A percentile compares a stretch with the other conserved stretches of the same genome.
Evolutionary conservation across 208 protist genomes (phyloP).

Genomic region (Angomonas deanei): DNA sequence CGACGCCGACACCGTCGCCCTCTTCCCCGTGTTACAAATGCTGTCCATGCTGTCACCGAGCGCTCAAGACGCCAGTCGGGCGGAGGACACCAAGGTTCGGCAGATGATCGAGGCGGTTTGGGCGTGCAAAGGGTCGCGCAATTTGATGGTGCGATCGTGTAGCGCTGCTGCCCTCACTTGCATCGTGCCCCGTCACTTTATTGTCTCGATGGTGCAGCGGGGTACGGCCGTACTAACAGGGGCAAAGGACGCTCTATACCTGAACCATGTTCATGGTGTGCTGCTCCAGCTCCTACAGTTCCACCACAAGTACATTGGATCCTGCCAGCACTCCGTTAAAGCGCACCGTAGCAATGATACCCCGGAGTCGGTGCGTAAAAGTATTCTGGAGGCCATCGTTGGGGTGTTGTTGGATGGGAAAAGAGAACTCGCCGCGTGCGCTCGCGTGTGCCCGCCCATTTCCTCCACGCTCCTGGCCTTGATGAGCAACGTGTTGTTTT

Average conservation of each 20-base stretch:
- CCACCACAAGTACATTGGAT: slow-evolving; percentile 66
- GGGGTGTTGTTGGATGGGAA: not conserved
- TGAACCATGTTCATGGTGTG: slow-evolving; percentile 70
- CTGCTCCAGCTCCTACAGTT: slow-evolving; percentile 79
- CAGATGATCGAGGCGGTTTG: slow-evolving; percentile 44
- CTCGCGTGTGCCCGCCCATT: slow-evolving; percentile 38
- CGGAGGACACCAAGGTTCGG: slow-evolving; percentile 9
- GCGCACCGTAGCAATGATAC: not conserved
- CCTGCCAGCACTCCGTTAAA: slow-evolving; percentile 22
- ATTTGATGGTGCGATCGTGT: slow-evolving; percentile 78
- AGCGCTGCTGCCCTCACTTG: slow-evolving; percentile 70
- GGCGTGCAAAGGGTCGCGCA: slow-evolving; percentile 39
- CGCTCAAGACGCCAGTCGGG: slow-evolving; percentile 33
- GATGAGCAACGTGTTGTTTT: slow-evolving; percentile 53
- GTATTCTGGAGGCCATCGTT: not conserved
- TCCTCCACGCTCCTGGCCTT: slow-evolving; percentile 44
- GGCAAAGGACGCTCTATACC: not conserved
- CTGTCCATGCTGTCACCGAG: slow-evolving; percentile 88
- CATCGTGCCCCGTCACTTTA: slow-evolving; percentile 42
- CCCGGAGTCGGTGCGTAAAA: not conserved
- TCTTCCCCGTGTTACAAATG: slow-evolving; percentile 88
- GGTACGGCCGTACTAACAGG: slow-evolving; percentile 5
- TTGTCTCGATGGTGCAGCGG: not conserved
- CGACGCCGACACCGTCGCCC: slow-evolving; percentile 30
- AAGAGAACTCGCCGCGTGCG: not conserved